Percentiles rank a stretch among this genome's conserved stretches.
These are phyloP conservation scores for Aegilops sharonensis DNA, from an alignment of 176 grass and related monocot genomes.

Conservation along the genomic window DNA sequence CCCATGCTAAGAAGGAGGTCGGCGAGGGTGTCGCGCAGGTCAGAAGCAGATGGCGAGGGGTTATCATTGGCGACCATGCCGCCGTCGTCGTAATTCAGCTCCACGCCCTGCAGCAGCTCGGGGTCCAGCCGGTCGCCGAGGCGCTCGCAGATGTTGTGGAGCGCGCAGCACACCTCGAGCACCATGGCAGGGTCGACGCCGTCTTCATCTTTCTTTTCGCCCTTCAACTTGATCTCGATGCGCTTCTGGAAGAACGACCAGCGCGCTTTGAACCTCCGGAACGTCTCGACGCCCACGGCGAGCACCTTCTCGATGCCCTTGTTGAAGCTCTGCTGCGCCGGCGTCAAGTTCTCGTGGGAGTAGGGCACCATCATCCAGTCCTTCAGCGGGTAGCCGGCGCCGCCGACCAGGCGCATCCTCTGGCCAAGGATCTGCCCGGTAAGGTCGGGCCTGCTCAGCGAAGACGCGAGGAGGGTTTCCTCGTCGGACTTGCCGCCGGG, in stretches of 20 bases:
- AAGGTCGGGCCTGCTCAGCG: slow-evolving; percentile 18
- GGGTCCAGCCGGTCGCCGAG: slow-evolving; percentile 46
- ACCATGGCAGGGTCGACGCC: slow-evolving; percentile 49
- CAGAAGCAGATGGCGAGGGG: slow-evolving; percentile 39
- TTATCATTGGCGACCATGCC: slow-evolving; percentile 43
- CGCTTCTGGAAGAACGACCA: slow-evolving; percentile 76
- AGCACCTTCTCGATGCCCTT: slow-evolving; percentile 45
- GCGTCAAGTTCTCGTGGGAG: slow-evolving; percentile 67
- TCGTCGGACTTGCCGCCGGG: slow-evolving; percentile 62
- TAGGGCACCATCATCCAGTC: slow-evolving; percentile 86
- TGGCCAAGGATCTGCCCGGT: background rate
- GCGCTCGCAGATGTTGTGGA: slow-evolving; percentile 93
- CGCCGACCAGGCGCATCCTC: slow-evolving; percentile 60
- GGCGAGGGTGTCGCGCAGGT: slow-evolving; percentile 55
- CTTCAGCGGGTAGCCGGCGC: slow-evolving; percentile 55
- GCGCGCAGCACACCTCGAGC: slow-evolving; percentile 75
- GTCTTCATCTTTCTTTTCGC: background rate
- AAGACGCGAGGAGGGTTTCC: slow-evolving; percentile 57
- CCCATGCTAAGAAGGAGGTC: slow-evolving; percentile 30
- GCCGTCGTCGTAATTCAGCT: slow-evolving; percentile 69
- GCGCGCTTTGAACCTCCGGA: slow-evolving; percentile 56
- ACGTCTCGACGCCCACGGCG: slow-evolving; percentile 50
- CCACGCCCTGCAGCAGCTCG: slow-evolving; percentile 13
- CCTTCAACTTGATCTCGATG: slow-evolving; percentile 61
- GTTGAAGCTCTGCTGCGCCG: slow-evolving; percentile 84